Conservation (phyloP, 805 yeast species). For the Metschnikowia rubicola region DNA sequence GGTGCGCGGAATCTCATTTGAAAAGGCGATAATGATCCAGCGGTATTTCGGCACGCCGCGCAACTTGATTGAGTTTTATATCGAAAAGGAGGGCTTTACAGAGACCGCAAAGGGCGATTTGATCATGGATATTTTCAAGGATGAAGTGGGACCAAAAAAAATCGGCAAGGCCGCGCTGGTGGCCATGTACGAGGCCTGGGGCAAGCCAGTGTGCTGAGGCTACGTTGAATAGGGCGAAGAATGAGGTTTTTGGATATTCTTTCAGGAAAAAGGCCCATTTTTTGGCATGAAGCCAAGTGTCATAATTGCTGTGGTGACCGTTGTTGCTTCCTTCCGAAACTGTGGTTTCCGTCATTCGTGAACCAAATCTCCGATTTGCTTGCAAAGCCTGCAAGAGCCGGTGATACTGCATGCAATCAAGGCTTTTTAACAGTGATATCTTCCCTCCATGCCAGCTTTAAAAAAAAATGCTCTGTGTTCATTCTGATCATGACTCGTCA, state of each 20-base stretch:
- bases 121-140: constrained; percentile 28
- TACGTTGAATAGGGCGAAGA: not conserved
- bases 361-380: no score
- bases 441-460: no score
- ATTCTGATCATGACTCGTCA: no score
- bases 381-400: no score
- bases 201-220: constrained; percentile 18
- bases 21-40: constrained; percentile 81
- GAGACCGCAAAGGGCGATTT: constrained; percentile 28
- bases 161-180: constrained; percentile 51
- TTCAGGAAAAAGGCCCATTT: no score
- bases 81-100: constrained; percentile 16
- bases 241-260: not conserved
- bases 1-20: constrained; percentile 75
- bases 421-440: no score
- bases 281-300: no score
- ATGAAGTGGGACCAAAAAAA: constrained; percentile 49
- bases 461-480: no score
- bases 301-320: no score
- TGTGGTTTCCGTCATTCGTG: no score
- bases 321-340: no score
- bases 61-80: constrained; percentile 50
- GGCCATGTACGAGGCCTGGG: constrained; percentile 58
- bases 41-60: constrained; percentile 66
- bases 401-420: no score